Evolutionary conservation across 805 yeast genomes (phyloP), one percentile per base, ranked within the genome.

Genomic region (Cyberlindnera veronae): DNA sequence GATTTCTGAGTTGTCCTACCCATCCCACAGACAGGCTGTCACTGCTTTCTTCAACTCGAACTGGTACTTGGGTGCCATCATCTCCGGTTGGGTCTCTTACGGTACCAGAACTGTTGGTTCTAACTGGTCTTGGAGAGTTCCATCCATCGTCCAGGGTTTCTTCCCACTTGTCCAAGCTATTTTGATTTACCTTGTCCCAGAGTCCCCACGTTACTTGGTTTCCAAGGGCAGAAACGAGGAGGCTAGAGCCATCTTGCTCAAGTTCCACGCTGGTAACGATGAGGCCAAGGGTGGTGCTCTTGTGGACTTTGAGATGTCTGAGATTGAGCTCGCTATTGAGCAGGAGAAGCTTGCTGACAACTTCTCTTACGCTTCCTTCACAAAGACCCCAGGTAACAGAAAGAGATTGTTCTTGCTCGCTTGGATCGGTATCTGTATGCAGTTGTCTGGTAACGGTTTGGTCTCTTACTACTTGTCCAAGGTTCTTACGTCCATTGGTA

Each of bases 11-110:
- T 50, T 74, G 23, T 58, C 79, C 2, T 75, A 62, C 49, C 81
- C 81, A 23, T 51, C 69, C 11, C 71, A 67, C 40, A 43, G 54
- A 60, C 75, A 51, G 29, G 57, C 63, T 24, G 48, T 62, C 31
- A 69, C 76, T 21, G 64, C 76, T n/a, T 58, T 68, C 40, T 76
- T 66, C 60, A 76, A 75, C 55, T 65, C 70, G 16, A 67, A 69
- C 45, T 74, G 77, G 79, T 73, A 71, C 49, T 50, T 72, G 28
- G 81, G 81, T 33, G 76, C 77, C n/a, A 53, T 73, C 40, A 54
- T 75, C 34, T 74, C 79, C 7, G 73, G 76, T 20, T 70, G 76
- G 74, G 66, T 68, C 36, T 64, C 76, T 3, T 73, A 63, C 47
- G 80, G 78, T 52, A 63, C 76, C 14, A 57, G 59, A 45, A 48